Base-by-base conservation (phyloP, 495 filamentous ascomycete genomes). In the Tuber borchii region DNA sequence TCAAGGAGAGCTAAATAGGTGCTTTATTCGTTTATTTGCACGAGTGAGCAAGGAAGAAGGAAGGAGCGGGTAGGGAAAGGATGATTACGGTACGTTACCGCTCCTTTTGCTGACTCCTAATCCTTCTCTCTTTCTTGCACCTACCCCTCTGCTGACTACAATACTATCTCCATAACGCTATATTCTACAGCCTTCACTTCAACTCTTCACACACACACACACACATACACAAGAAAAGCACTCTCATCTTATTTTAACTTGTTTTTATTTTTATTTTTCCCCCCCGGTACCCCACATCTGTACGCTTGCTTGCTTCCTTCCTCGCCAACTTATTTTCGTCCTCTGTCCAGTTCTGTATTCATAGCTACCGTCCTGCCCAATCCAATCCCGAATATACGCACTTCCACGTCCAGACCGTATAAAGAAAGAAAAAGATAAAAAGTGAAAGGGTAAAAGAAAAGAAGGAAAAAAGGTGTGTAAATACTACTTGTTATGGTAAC, bases 401-500 rank as follows among this genome's bases (percentile, higher is more conserved):
- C 56, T 34, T 61, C 56, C n/a, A 10, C 12, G 56, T 34, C 56
- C 56, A 65, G 56, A 65, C 56, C 56, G 31, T 65, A 65, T 31
- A 65, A 14, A 34, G 14, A 65, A 65, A 34, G 56, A 16, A 65
- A 65, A 65, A 65, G 22, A 0, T n/a, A 0, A 10, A 56, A 22
- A 20, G 46, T 51, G 20, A 46, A n/a, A 46, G 16, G 39, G 5
- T 40, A 56, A n/a, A n/a, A 56, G 19, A 31, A 31, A 26, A 65
- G 34, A 65, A 2, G 56, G 26, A 7, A 34, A 65, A 34, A 17
- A n/a, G 26, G 56, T 17, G 56, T 34, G 56, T 65, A 65, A 65
- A 65, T 65, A 65, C 56, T 65, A 65, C 56, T 65, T 65, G 56
- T 65, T 65, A 34, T 34, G 34, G 31, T 16, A 65, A 65, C 26